Evolutionary conservation across 495 filamentous ascomycete species (phyloP), one percentile per base, ranked within the genome.

Genomic region (Penicillium tannophilum): DNA sequence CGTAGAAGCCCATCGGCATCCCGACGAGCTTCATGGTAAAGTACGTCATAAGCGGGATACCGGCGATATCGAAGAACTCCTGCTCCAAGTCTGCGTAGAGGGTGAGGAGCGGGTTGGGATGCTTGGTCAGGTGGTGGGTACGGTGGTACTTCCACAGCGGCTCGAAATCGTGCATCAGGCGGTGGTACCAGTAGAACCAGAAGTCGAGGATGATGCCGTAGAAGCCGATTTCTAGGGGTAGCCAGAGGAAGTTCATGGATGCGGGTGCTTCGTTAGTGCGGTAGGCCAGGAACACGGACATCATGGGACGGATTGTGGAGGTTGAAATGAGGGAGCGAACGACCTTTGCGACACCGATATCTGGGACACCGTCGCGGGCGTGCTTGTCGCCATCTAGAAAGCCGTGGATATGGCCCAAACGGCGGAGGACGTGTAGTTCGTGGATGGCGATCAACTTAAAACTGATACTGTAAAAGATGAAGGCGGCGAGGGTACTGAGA

Each of bases 161-260:
- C 43, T 52, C 64, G 16, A 71, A 47, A 19, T 73, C 72, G 41
- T 76, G 73, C 68, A 73, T 73, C 8, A 68, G 11, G 1, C 73
- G 72, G 47, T 76, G 73, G 58, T 74, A 73, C 70, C 72, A 74
- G 59, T 76, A 76, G 61, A 76, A 76, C 73, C 73, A 76, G 62
- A 76, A 76, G 58, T 76, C 73, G 39, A 76, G 67, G 51, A 72
- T 68, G 42, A 76, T 65, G 3, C 72, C 70, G 52, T 76, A 75
- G 0, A 76, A 55, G 0, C 73, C 70, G 19, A 60, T 58, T 36
- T 76, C 72, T 0, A 74, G 63, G 0, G 65, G 63, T 1, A 76
- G 61, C 66, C 70, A 69, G 48, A 46, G 52, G 54, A 67, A 73
- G 47, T 59, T 67, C 46, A 74, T 72, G 0, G 61, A 56, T 0